These are phyloP conservation scores for Russula virescens DNA, from an alignment of 768 basidiomycete species.

Conservation along the genomic window DNA sequence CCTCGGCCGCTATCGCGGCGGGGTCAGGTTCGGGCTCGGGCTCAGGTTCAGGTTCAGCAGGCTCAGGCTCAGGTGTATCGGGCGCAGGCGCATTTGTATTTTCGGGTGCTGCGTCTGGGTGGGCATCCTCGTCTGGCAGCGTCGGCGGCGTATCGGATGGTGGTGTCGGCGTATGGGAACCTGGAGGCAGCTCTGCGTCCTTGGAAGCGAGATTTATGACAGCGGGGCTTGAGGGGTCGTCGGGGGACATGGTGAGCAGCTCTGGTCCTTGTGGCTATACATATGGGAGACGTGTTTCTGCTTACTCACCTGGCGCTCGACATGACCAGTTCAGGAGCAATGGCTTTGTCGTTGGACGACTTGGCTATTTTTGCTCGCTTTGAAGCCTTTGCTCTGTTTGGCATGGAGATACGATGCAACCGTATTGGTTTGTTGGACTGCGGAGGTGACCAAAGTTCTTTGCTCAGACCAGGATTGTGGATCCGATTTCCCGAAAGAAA, in stretches of 20 bases:
- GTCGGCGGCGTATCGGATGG: conserved; percentile 2
- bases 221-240: conserved; percentile 3
- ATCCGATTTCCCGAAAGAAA: neutral
- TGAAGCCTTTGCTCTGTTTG: neutral
- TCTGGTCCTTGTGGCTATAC: neutral
- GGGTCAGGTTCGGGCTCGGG: conserved; percentile 22
- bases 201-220: neutral
- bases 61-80: no score
- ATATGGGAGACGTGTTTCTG: neutral
- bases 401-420: neutral
- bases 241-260: conserved; percentile 7
- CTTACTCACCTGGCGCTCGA: conserved; percentile 15
- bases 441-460: neutral
- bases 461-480: neutral
- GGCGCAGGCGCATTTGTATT: no score
- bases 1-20: conserved; percentile 39
- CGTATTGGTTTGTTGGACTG: neutral
- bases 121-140: neutral
- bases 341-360: neutral
- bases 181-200: neutral
- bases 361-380: neutral
- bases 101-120: neutral
- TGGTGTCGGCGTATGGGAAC: neutral
- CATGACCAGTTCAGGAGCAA: neutral
- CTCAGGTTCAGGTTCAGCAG: neutral